A percentile compares a stretch with the other conserved stretches of the same genome.
phyloP scores from a whole-genome alignment of 495 filamentous ascomycete species.

The Penicillium bovifimosum region DNA sequence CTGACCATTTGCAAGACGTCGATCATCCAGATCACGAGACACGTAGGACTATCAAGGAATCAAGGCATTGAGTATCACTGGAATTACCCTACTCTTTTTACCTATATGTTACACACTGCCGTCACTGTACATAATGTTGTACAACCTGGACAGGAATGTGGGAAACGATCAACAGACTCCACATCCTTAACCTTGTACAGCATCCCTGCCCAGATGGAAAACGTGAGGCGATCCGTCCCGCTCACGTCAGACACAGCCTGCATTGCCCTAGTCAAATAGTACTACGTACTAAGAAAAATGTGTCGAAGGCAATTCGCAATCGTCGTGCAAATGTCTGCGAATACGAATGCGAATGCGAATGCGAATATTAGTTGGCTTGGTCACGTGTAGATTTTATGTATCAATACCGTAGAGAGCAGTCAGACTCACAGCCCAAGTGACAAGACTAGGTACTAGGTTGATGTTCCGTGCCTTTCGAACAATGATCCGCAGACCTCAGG shows the following conservation, averaged over 20 bases:
- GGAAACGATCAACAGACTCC: slow-evolving; percentile 1
- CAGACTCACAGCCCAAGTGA: too few relatives aligned
- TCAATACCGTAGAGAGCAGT: too few relatives aligned
- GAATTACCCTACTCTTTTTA: not conserved
- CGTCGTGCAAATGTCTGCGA: too few relatives aligned
- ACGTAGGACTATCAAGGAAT: not conserved
- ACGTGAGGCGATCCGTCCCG: not conserved
- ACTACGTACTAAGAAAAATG: too few relatives aligned
- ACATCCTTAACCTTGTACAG: slow-evolving; percentile 1
- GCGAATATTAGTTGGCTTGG: too few relatives aligned
- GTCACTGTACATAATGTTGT: not conserved
- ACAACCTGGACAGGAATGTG: not conserved
- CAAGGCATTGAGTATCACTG: too few relatives aligned
- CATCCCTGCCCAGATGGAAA: not conserved
- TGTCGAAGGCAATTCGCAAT: too few relatives aligned
- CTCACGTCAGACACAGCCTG: slow-evolving; percentile 1
- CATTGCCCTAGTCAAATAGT: not conserved
- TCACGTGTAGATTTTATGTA: too few relatives aligned
- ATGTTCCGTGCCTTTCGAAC: not conserved
- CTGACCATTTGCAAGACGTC: not conserved
- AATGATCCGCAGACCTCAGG: not conserved
- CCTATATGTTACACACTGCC: too few relatives aligned
- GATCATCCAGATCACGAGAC: not conserved
- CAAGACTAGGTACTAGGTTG: too few relatives aligned
- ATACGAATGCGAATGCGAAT: too few relatives aligned